A percentile compares a stretch with the other conserved stretches of the same genome.
These are phyloP conservation scores for Picea glauca DNA, from an alignment of 75 land plant genomes.

Conservation along the genomic window DNA sequence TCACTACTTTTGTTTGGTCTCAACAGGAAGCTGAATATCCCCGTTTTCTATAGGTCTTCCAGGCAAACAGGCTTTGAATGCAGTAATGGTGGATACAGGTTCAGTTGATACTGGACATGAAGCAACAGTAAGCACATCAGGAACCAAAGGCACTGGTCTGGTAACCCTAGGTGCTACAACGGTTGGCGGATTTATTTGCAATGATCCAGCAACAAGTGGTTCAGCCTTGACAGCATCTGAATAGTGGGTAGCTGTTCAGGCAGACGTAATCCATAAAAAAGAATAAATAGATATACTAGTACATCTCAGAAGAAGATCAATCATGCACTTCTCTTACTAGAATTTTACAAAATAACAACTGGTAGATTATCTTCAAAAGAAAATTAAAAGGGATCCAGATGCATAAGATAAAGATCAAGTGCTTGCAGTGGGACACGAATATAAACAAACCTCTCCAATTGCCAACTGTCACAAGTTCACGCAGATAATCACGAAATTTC, in stretches of 20 bases:
- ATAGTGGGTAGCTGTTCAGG: not conserved
- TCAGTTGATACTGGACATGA: slow-evolving; percentile 7
- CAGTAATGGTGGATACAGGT: not conserved
- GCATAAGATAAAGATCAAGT: not conserved
- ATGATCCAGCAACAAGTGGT: slow-evolving; percentile 1
- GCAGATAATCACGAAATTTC: slow-evolving; percentile 77
- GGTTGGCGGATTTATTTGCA: slow-evolving; percentile 3
- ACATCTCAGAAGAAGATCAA: not conserved
- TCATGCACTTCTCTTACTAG: not conserved
- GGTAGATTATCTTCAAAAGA: not conserved
- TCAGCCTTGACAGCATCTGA: slow-evolving; percentile 8
- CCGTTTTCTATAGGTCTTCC: slow-evolving; percentile 12
- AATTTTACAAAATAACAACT: not conserved
- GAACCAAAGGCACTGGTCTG: slow-evolving; percentile 3
- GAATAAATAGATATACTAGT: not conserved
- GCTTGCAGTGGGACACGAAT: not conserved
- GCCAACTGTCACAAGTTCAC: slow-evolving; percentile 62
- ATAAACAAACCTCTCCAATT: slow-evolving; percentile 63
- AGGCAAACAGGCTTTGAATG: slow-evolving; percentile 5
- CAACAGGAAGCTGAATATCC: not conserved
- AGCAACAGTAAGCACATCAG: not conserved
- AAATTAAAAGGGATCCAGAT: not conserved
- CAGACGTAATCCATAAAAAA: not conserved
- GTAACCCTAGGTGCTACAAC: not conserved
- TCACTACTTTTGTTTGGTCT: slow-evolving; percentile 5